A percentile compares a stretch with the other conserved stretches of the same genome.
Conservation (phyloP, 2,329 filamentous ascomycete species). For the Chaetothyriales sp. region DNA sequence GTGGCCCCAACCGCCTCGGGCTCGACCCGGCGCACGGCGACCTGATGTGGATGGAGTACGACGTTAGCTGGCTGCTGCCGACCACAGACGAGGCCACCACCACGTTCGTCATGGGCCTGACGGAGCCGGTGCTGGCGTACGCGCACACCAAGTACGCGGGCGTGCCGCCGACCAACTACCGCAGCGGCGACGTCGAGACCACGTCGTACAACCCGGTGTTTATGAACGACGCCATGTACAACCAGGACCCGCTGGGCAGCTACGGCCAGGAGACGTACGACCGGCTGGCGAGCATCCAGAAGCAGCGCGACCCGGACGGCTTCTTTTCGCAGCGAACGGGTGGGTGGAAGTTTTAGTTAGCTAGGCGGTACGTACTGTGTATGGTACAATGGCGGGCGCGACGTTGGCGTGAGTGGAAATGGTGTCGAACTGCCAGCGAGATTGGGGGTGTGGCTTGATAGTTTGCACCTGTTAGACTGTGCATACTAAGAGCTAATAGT, state of each 20-base stretch:
- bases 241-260: slow-evolving; percentile 29
- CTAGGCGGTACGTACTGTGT: too few relatives aligned
- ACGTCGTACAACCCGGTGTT: slow-evolving; percentile 18
- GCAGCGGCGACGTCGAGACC: not conserved
- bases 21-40: not conserved
- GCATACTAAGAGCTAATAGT: too few relatives aligned
- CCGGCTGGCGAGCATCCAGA: slow-evolving; percentile 23
- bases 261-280: slow-evolving; percentile 29
- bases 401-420: too few relatives aligned
- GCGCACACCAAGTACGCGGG: not conserved
- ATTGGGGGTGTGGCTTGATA: too few relatives aligned
- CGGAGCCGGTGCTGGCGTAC: not conserved
- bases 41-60: slow-evolving; percentile 1
- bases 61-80: not conserved
- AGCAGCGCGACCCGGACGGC: slow-evolving; percentile 28
- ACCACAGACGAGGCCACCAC: not conserved
- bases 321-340: slow-evolving; percentile 20
- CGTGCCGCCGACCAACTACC: not conserved
- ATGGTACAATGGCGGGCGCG: too few relatives aligned
- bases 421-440: too few relatives aligned
- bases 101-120: not conserved
- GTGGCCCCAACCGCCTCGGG: not conserved
- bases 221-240: slow-evolving; percentile 36
- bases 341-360: not conserved
- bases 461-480: too few relatives aligned